Conservation (phyloP, 495 filamentous ascomycete genomes). For the Penicillium psychrofluorescens region DNA sequence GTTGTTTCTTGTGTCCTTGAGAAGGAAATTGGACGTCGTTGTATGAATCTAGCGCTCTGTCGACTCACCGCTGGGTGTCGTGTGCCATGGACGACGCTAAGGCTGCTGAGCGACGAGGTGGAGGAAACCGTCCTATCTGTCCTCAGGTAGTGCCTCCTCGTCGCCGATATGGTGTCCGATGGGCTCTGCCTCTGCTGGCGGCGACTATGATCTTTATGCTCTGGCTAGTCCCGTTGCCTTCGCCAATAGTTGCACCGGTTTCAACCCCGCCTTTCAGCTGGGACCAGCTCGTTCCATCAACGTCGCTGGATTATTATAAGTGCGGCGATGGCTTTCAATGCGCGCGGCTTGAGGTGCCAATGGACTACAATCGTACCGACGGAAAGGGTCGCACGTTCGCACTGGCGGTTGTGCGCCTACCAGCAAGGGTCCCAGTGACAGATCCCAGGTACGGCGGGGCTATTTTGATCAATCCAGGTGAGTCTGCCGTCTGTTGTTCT, state of each 20-base stretch:
- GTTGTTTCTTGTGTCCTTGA: too few relatives aligned
- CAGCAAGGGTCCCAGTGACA: conserved; percentile 37
- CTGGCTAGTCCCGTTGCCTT: conserved; percentile 18
- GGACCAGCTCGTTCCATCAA: conserved; percentile 24
- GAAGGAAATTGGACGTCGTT: too few relatives aligned
- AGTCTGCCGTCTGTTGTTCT: neutral
- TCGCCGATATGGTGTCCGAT: neutral
- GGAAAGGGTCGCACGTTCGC: conserved; percentile 31
- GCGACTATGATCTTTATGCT: neutral
- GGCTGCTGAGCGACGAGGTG: too few relatives aligned
- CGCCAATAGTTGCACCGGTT: neutral
- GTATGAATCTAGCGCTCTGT: too few relatives aligned
- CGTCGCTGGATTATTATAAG: conserved; percentile 26
- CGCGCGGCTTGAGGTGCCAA: conserved; percentile 49
- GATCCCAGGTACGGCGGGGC: conserved; percentile 40
- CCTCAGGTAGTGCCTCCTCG: neutral
- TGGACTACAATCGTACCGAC: conserved; percentile 44
- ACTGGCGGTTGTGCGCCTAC: conserved; percentile 44
- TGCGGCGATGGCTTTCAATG: conserved; percentile 43
- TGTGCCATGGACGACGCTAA: too few relatives aligned
- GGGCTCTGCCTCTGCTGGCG: neutral
- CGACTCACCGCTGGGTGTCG: too few relatives aligned
- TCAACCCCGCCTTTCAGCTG: conserved; percentile 12
- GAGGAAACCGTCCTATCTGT: too few relatives aligned
- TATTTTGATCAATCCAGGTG: conserved; percentile 41